phyloP scores from a whole-genome alignment of 2,329 filamentous ascomycete species.

The Corniculantispora saksenae region DNA sequence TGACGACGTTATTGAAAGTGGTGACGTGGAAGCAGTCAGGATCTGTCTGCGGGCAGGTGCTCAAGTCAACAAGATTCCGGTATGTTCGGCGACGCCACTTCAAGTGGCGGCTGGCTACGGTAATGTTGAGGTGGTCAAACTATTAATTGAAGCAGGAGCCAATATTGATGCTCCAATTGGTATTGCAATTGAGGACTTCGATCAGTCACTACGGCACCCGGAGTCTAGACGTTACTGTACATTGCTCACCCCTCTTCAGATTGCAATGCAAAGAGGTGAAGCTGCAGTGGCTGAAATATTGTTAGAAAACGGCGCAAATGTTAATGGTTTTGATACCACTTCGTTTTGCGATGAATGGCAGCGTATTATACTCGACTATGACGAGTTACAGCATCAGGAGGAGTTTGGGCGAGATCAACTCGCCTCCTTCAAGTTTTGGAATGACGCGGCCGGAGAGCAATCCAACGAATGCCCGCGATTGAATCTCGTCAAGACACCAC shows the following conservation, averaged over 20 bases:
- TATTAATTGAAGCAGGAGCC: constrained; percentile 22
- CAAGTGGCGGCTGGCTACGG: constrained; percentile 20
- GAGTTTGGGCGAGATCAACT: too few relatives aligned
- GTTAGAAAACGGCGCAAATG: constrained; percentile 4
- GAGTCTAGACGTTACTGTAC: not conserved
- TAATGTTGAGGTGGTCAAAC: constrained; percentile 18
- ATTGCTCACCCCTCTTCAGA: not conserved
- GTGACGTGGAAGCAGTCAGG: not conserved
- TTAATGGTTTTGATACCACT: not conserved
- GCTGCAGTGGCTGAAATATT: not conserved
- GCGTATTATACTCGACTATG: not conserved
- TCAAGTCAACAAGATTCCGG: not conserved
- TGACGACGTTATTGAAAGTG: not conserved
- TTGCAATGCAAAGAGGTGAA: not conserved
- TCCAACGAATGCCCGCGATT: too few relatives aligned
- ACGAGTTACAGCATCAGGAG: not conserved
- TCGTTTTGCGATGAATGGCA: not conserved
- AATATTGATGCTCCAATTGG: constrained; percentile 7
- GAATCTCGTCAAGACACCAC: not conserved
- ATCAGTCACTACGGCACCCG: not conserved
- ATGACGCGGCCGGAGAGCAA: not conserved
- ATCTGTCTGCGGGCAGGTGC: not conserved
- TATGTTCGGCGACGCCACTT: constrained; percentile 9
- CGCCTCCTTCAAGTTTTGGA: not conserved
- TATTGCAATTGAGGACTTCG: not conserved